Conservation (phyloP, 257 asterid species). For the Ligustrum vulgare region DNA sequence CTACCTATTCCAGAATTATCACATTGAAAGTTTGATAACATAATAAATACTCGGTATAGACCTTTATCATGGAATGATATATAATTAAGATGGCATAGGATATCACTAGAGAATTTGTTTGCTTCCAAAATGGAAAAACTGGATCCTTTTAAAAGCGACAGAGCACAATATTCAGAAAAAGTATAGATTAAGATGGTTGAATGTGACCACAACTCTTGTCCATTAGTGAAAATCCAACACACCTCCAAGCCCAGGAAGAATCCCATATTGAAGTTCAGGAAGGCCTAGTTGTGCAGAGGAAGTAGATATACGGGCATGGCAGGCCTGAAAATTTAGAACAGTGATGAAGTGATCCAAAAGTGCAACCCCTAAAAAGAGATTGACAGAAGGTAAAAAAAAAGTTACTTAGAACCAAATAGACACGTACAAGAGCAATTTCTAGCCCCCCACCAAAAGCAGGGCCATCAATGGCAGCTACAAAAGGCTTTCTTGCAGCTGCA, state of each 20-base stretch:
- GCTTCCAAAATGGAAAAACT: neutral
- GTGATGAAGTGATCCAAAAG: neutral
- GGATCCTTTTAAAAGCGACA: neutral
- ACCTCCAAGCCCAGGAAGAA: conserved; percentile 70
- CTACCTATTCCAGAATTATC: neutral
- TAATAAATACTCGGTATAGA: neutral
- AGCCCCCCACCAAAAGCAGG: conserved; percentile 69
- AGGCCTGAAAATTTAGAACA: conserved; percentile 41
- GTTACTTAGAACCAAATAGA: conserved; percentile 1
- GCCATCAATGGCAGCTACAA: conserved; percentile 71
- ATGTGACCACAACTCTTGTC: neutral
- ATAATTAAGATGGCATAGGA: neutral
- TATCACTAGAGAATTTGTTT: neutral
- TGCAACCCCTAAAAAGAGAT: neutral
- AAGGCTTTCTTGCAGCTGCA: conserved; percentile 55
- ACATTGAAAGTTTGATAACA: neutral
- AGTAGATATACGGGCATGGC: conserved; percentile 60
- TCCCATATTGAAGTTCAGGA: conserved; percentile 56
- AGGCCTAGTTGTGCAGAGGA: conserved; percentile 54
- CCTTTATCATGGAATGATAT: neutral
- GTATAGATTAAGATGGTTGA: neutral
- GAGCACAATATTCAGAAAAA: neutral
- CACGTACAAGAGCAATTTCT: conserved; percentile 63
- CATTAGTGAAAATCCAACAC: neutral
- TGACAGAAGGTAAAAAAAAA: conserved; percentile 1